Conservation (phyloP, 2,329 filamentous ascomycete species). For the Paraconiothyrium sp. region DNA sequence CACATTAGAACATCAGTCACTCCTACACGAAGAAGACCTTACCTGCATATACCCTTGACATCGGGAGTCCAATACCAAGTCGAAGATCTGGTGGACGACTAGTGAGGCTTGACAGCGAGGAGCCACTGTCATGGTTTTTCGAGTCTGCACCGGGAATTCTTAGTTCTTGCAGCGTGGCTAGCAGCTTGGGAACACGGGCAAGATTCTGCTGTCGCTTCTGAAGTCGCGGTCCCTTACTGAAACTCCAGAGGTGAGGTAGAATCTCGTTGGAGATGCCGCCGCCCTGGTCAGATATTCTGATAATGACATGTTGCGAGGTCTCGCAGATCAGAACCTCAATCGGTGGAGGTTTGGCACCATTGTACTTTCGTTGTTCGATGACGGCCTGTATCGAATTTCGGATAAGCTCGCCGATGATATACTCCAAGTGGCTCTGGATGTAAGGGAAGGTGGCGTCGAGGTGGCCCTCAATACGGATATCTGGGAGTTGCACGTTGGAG, state of each 20-base stretch:
- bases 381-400: slow-evolving; percentile 95
- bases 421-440: slow-evolving; percentile 94
- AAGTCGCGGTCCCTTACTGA: slow-evolving; percentile 88
- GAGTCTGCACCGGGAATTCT: slow-evolving; percentile 52
- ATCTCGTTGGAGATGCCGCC: slow-evolving; percentile 88
- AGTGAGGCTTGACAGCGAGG: slow-evolving; percentile 81
- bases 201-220: slow-evolving; percentile 84
- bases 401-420: slow-evolving; percentile 94
- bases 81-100: slow-evolving; percentile 85
- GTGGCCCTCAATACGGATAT: slow-evolving; percentile 85
- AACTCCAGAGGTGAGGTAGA: slow-evolving; percentile 93
- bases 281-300: slow-evolving; percentile 93
- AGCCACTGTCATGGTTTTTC: slow-evolving; percentile 45
- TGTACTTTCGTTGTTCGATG: slow-evolving; percentile 73
- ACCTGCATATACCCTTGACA: slow-evolving; percentile 88
- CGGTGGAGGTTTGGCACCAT: slow-evolving; percentile 70
- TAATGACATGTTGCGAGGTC: slow-evolving; percentile 92
- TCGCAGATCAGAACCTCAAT: slow-evolving; percentile 97
- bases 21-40: background rate
- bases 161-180: slow-evolving; percentile 91
- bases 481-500: slow-evolving; percentile 74
- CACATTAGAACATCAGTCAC: background rate
- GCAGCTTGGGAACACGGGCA: slow-evolving; percentile 85
- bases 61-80: slow-evolving; percentile 90
- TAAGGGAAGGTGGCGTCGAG: slow-evolving; percentile 93